Conservation (phyloP, 257 asterid species). For the Nicotiana paniculata region DNA sequence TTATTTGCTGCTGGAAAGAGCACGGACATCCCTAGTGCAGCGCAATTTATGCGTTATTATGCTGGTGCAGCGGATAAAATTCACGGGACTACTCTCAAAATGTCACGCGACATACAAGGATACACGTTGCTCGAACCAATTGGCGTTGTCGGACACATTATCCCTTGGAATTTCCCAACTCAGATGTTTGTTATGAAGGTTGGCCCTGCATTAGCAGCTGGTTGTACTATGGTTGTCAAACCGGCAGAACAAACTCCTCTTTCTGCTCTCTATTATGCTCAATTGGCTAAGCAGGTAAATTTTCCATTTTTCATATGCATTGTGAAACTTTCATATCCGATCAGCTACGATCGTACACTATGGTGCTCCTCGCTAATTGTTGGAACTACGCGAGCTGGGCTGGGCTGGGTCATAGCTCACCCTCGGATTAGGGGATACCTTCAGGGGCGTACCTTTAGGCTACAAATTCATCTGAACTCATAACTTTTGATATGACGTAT, state of each 20-base stretch:
- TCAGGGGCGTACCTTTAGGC: no score
- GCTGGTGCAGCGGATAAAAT: conserved; percentile 45
- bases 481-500: no score
- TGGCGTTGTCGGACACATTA: conserved; percentile 43
- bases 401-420: no score
- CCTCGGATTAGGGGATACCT: no score
- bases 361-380: no score
- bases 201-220: conserved; percentile 35
- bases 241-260: conserved; percentile 40
- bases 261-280: conserved; percentile 38
- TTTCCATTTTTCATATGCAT: neutral
- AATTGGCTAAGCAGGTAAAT: conserved; percentile 28
- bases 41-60: conserved; percentile 21
- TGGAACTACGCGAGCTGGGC: no score
- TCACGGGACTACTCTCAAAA: conserved; percentile 33
- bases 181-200: conserved; percentile 26
- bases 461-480: no score
- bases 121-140: conserved; percentile 38
- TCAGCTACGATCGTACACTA: no score
- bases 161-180: conserved; percentile 40
- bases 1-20: conserved; percentile 15
- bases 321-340: no score
- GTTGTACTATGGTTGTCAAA: conserved; percentile 39
- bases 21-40: conserved; percentile 23
- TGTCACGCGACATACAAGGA: conserved; percentile 27